These are phyloP conservation scores for Haplographium delicatum DNA, from an alignment of 495 filamentous ascomycete genomes.

Conservation along the genomic window DNA sequence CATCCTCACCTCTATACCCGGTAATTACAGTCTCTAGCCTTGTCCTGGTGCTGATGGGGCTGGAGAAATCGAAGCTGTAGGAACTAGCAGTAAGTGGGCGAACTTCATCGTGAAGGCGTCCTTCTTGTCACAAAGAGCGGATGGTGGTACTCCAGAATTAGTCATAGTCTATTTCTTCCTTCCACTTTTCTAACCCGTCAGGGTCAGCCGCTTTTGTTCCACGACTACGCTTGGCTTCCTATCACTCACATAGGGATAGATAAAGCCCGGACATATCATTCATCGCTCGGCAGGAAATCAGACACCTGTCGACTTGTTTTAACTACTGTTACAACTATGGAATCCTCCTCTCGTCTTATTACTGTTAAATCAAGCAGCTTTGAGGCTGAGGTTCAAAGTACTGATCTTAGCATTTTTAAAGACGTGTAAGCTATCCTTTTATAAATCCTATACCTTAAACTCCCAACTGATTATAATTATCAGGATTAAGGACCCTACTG, in stretches of 20 bases:
- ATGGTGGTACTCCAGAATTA: no score
- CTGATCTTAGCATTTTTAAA: neutral
- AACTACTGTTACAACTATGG: neutral
- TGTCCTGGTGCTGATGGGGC: neutral
- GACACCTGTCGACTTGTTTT: neutral
- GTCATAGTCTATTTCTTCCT: no score
- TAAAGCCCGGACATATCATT: neutral
- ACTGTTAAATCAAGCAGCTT: neutral
- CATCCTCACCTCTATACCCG: neutral
- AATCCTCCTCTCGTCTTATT: neutral
- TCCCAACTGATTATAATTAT: neutral
- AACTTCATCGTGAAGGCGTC: no score
- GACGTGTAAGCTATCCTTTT: neutral
- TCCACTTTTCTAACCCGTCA: no score
- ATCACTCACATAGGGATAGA: neutral
- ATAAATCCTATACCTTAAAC: neutral
- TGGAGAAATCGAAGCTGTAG: no score
- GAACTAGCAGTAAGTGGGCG: no score
- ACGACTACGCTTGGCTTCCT: neutral
- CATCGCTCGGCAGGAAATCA: neutral
- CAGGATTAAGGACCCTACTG: neutral
- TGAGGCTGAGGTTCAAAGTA: neutral
- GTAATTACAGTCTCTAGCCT: neutral
- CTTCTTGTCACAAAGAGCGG: no score
- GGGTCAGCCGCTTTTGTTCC: no score